These are phyloP conservation scores for Mortierella sp. DNA, from an alignment of 371 early-diverging fungal genomes.

Conservation along the genomic window DNA sequence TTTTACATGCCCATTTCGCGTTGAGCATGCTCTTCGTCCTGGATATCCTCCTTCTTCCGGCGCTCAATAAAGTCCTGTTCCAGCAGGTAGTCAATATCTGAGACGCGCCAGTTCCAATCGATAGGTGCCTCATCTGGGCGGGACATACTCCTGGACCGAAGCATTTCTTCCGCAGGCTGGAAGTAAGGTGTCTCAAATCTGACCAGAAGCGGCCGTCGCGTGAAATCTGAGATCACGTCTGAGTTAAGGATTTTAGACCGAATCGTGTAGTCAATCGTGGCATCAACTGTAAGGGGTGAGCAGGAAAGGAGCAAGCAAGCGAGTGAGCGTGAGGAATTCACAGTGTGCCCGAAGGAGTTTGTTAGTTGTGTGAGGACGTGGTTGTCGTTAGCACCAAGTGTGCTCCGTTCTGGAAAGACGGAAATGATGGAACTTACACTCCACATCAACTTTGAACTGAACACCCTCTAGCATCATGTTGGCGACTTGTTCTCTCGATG, in stretches of 20 bases:
- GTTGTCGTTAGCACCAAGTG: not conserved
- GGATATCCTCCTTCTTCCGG: constrained; percentile 38
- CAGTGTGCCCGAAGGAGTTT: no score
- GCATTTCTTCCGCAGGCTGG: constrained; percentile 63
- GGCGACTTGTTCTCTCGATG: constrained; percentile 58
- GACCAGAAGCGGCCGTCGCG: constrained; percentile 60
- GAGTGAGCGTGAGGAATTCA: not conserved
- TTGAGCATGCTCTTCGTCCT: constrained; percentile 48
- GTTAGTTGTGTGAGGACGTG: not conserved
- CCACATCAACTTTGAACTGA: constrained; percentile 64
- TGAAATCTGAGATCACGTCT: constrained; percentile 60
- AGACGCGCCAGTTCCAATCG: constrained; percentile 67
- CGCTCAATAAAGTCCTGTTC: constrained; percentile 61
- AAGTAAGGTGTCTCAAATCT: constrained; percentile 70
- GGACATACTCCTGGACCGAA: constrained; percentile 57
- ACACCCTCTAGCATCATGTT: constrained; percentile 64
- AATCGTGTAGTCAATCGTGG: constrained; percentile 60
- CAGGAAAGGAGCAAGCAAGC: not conserved
- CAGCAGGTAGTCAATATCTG: constrained; percentile 68
- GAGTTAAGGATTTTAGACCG: constrained; percentile 16
- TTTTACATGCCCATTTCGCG: constrained; percentile 49
- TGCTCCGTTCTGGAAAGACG: not conserved
- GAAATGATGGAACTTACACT: constrained; percentile 17
- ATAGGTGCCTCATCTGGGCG: constrained; percentile 63
- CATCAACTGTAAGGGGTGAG: constrained; percentile 55